Conservation (phyloP, 805 yeast genomes). For the Candida palmyrensis region DNA sequence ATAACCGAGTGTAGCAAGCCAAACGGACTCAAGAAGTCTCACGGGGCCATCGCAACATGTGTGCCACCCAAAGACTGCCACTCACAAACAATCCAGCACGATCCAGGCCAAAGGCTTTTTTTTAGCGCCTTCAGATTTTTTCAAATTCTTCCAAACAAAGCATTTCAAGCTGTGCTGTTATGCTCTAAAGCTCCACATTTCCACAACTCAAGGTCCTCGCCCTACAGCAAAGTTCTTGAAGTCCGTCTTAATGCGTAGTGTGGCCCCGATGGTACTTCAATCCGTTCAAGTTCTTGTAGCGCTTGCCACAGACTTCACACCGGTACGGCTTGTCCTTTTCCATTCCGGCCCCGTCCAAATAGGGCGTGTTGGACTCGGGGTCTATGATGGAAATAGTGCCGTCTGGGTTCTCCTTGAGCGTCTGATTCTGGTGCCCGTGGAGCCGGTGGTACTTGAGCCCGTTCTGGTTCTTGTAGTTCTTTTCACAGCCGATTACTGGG, state of each 20-base stretch:
- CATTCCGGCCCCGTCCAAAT: conserved; percentile 88
- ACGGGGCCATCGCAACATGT: too few relatives aligned
- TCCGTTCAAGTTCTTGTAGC: conserved; percentile 94
- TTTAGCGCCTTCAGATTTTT: too few relatives aligned
- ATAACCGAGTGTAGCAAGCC: too few relatives aligned
- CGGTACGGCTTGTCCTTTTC: conserved; percentile 98
- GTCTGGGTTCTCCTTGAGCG: conserved; percentile 82
- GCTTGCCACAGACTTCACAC: conserved; percentile 96
- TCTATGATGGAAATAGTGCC: conserved; percentile 91
- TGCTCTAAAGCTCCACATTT: too few relatives aligned
- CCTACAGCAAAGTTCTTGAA: too few relatives aligned
- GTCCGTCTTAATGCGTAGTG: conserved; percentile 92
- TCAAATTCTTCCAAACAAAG: too few relatives aligned
- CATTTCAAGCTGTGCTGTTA: too few relatives aligned
- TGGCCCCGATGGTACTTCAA: conserved; percentile 96
- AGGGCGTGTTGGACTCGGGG: conserved; percentile 84
- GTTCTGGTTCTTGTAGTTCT: conserved; percentile 95
- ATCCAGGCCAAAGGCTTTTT: too few relatives aligned
- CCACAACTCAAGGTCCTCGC: too few relatives aligned
- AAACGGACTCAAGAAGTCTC: too few relatives aligned
- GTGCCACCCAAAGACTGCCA: too few relatives aligned
- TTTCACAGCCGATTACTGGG: conserved; percentile 97
- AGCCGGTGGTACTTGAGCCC: conserved; percentile 92
- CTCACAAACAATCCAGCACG: too few relatives aligned
- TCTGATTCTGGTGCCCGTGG: conserved; percentile 97